These are phyloP conservation scores for Phyllosticta capitalensis DNA, from an alignment of 2,329 filamentous ascomycete species.

Conservation along the genomic window DNA sequence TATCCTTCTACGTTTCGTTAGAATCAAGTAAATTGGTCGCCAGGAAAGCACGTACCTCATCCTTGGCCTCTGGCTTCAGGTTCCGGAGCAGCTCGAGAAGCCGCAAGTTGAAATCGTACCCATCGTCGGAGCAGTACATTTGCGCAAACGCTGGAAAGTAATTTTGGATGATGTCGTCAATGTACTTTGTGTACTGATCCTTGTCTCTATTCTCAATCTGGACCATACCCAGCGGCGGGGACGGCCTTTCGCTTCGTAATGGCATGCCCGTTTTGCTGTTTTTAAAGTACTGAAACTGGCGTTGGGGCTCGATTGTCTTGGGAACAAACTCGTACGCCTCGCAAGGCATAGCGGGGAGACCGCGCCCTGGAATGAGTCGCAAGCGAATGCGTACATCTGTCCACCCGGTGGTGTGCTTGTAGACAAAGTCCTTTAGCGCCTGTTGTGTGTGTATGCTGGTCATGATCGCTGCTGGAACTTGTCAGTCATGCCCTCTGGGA, in stretches of 20 bases:
- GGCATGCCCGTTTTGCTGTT: slow-evolving; percentile 25
- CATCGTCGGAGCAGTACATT: slow-evolving; percentile 37
- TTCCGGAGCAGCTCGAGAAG: slow-evolving; percentile 34
- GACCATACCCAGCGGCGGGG: slow-evolving; percentile 38
- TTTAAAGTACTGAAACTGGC: slow-evolving; percentile 35
- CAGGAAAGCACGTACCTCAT: slow-evolving; percentile 23
- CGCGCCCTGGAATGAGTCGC: slow-evolving; percentile 34
- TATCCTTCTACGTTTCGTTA: slow-evolving; percentile 21
- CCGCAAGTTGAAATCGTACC: slow-evolving; percentile 34
- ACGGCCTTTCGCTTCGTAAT: slow-evolving; percentile 26
- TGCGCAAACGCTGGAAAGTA: slow-evolving; percentile 33
- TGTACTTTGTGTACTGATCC: slow-evolving; percentile 35
- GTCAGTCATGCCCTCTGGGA: slow-evolving; percentile 1
- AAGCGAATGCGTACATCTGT: slow-evolving; percentile 30
- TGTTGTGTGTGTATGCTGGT: slow-evolving; percentile 9
- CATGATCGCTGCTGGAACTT: slow-evolving; percentile 10
- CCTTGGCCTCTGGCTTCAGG: slow-evolving; percentile 29
- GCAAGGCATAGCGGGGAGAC: slow-evolving; percentile 34
- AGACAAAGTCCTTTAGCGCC: slow-evolving; percentile 31
- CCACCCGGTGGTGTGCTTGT: slow-evolving; percentile 29
- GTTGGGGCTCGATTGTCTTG: slow-evolving; percentile 28
- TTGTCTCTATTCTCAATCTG: slow-evolving; percentile 36
- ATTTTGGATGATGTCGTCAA: slow-evolving; percentile 33
- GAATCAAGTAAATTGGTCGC: not conserved
- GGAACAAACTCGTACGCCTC: slow-evolving; percentile 39